A percentile compares a stretch with the other conserved stretches of the same genome.
Evolutionary conservation across 148 eudicot genomes (phyloP).

Genomic region (Camellia sinensis): DNA sequence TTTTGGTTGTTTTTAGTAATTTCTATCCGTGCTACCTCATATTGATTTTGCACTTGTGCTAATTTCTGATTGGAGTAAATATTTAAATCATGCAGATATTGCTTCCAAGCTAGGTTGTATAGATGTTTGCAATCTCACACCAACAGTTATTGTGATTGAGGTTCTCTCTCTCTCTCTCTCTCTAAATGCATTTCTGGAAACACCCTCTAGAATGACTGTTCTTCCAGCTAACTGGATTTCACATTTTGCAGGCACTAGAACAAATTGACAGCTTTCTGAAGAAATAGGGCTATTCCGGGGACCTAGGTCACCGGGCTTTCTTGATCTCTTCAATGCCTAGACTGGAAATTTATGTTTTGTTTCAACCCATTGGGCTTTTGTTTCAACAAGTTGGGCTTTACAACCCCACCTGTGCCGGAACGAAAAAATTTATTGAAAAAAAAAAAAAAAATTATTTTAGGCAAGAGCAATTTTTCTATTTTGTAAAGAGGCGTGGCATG

Average conservation of each 20-base stretch:
- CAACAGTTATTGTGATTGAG: constrained; percentile 51
- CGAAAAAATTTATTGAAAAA: not conserved
- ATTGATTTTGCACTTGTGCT: not conserved
- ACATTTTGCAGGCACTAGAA: constrained; percentile 36
- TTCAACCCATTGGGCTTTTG: not conserved
- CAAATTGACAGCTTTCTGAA: constrained; percentile 40
- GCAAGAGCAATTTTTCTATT: not conserved
- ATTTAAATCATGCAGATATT: constrained; percentile 32
- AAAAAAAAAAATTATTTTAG: not conserved
- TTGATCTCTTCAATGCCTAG: not conserved
- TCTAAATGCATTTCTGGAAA: not conserved
- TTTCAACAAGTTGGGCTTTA: not conserved
- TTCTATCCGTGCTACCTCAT: not conserved
- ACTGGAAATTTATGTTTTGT: not conserved
- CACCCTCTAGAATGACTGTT: not conserved
- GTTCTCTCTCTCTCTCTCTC: constrained; percentile 25
- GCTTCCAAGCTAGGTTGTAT: constrained; percentile 49
- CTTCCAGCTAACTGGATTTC: not conserved
- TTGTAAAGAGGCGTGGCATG: not conserved
- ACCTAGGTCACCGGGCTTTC: not conserved
- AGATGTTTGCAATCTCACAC: constrained; percentile 47
- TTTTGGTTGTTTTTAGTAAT: not conserved
- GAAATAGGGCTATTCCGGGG: not conserved
- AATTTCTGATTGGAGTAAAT: not conserved
- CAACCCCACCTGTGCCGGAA: too few relatives aligned